A percentile compares a stretch with the other conserved stretches of the same genome.
These are phyloP conservation scores for Capsella rubella DNA, from an alignment of 441 rosid species.

Conservation along the genomic window DNA sequence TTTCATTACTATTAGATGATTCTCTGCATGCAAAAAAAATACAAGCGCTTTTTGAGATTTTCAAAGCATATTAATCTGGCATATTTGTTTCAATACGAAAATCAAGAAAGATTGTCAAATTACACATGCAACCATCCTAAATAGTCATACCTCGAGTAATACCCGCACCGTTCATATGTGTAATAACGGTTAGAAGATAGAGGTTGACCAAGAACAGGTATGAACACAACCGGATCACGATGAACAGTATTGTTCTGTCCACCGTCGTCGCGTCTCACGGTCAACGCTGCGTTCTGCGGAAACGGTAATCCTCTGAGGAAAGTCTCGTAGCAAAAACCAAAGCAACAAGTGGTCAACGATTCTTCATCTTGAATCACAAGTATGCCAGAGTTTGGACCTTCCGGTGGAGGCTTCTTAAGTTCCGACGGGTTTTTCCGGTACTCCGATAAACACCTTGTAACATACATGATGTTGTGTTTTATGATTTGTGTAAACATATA, in stretches of 20 bases:
- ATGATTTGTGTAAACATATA: background rate
- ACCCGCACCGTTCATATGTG: slow-evolving; percentile 48
- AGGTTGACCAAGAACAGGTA: slow-evolving; percentile 61
- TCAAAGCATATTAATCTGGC: background rate
- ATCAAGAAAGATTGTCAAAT: background rate
- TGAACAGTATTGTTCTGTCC: background rate
- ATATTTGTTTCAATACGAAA: background rate
- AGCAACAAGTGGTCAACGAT: slow-evolving; percentile 51
- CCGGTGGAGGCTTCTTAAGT: slow-evolving; percentile 38
- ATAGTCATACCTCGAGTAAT: slow-evolving; percentile 51
- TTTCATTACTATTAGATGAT: slow-evolving; percentile 49
- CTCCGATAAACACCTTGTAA: slow-evolving; percentile 57
- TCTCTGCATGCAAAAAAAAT: slow-evolving; percentile 39
- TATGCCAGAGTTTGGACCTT: slow-evolving; percentile 62
- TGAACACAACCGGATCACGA: slow-evolving; percentile 42
- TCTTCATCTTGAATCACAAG: slow-evolving; percentile 66
- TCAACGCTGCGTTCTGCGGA: slow-evolving; percentile 51
- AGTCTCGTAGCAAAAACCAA: slow-evolving; percentile 46
- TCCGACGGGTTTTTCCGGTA: slow-evolving; percentile 50
- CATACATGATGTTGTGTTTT: slow-evolving; percentile 49
- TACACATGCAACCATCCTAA: background rate
- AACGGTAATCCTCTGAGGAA: slow-evolving; percentile 52
- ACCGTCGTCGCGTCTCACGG: slow-evolving; percentile 12
- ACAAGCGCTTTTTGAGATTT: background rate
- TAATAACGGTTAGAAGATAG: slow-evolving; percentile 62